Evolutionary conservation across 139 green algal species (phyloP), one percentile per base, ranked within the genome.

Genomic region (Picochlorum costavermella): DNA sequence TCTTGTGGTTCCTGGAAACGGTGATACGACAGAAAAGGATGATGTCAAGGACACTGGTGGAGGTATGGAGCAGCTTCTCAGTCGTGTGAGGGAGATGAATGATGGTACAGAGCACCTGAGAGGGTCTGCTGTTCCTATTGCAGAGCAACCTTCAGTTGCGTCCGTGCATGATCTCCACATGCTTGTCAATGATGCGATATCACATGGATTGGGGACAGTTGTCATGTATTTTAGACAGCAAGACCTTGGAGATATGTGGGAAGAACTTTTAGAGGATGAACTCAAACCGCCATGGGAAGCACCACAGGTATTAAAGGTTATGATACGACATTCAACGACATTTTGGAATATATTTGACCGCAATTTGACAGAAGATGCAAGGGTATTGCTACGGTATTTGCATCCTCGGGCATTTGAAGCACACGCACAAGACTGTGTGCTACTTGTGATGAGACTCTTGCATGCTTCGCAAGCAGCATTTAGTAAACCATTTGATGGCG

Each of bases 171-270:
- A 53, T 16, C 43, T 55, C 30, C 29, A 61, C 43, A 25, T n/a
- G 6, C 43, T 61, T 46, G 20, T 73, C 33, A 25, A 43, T 5
- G 10, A 25, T 11, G 28, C 71, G 5, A 44, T 76, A 5, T 30
- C 37, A 25, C 3, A 58, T 17, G 26, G 37, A 10, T 26, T 76
- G 16, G 46, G n/a, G 3, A 63, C 70, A 2, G 40, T 67, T 26
- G 55, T 79, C 16, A 59, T 53, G 36, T 71, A 74, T 60, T 60
- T 69, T 25, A 56, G 58, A 6, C 72, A 79, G 61, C 72, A 76
- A 61, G 70, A 76, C 16, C 14, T 69, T 12, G 70, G 58, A 2
- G 64, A 72, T 1, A 6, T 72, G 12, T 76, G 70, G 70, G 13
- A 60, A 2, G 70, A 67, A 31, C 25, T 69, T 17, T 25, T 67